Conservation (phyloP, 129 eudicot genomes). For the Centaurea solstitialis region DNA sequence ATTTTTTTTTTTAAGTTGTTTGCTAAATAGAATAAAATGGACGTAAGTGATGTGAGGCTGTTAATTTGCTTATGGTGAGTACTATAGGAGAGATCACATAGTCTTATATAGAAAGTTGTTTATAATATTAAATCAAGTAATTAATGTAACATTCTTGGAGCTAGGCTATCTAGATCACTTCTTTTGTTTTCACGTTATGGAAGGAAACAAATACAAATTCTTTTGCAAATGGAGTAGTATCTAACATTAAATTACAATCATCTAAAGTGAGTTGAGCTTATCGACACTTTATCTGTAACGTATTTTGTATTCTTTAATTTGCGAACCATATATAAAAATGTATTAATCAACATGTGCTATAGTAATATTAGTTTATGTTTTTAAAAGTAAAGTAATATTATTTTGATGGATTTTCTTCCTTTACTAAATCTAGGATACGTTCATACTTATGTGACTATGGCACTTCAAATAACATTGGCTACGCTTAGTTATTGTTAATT, state of each 20-base stretch:
- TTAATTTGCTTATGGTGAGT: not conserved
- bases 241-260: not conserved
- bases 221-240: not conserved
- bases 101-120: not conserved
- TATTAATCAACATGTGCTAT: not conserved
- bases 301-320: too few relatives aligned
- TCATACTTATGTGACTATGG: not conserved
- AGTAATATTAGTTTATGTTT: not conserved
- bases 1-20: too few relatives aligned
- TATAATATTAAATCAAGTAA: too few relatives aligned
- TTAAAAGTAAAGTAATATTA: not conserved
- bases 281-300: not conserved
- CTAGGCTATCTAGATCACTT: not conserved
- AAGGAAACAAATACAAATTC: too few relatives aligned
- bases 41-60: not conserved
- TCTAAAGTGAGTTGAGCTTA: not conserved
- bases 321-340: not conserved
- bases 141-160: not conserved
- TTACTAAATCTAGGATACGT: too few relatives aligned
- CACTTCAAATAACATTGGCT: too few relatives aligned
- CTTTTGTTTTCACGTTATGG: too few relatives aligned
- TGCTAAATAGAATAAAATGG: not conserved
- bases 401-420: too few relatives aligned
- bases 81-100: not conserved
- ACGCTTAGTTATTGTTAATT: too few relatives aligned